Conservation (phyloP, 2,329 filamentous ascomycete species). For the Pseudocercospora cruenta region DNA sequence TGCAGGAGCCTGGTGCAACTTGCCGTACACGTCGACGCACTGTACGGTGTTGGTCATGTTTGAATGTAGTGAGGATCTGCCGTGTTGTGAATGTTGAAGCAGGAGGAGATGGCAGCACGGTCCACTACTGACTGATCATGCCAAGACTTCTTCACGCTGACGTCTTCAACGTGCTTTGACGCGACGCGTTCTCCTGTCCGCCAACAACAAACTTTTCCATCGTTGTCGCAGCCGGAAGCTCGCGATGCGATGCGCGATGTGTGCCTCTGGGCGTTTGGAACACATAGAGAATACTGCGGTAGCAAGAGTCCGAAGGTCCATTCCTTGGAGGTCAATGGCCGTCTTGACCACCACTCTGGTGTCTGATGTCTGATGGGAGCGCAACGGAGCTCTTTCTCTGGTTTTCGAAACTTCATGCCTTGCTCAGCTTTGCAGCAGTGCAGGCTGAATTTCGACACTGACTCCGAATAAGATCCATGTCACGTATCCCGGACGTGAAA, state of each 20-base stretch:
- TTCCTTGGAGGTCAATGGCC: no score
- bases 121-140: neutral
- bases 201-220: neutral
- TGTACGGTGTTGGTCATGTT: neutral
- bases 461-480: neutral
- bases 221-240: no score
- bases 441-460: neutral
- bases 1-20: neutral
- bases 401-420: neutral
- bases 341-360: no score
- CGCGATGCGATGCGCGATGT: no score
- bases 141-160: neutral
- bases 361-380: no score
- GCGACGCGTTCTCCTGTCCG: no score
- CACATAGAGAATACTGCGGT: no score
- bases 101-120: neutral
- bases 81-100: neutral
- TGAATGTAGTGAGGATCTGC: neutral
- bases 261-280: no score
- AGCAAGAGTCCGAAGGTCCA: no score
- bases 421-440: neutral
- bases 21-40: slow-evolving; percentile 11
- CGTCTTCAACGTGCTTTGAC: no score
- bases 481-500: neutral
- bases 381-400: no score